These are phyloP conservation scores for Camellia japonica DNA, from an alignment of 148 eudicot genomes.

Conservation along the genomic window DNA sequence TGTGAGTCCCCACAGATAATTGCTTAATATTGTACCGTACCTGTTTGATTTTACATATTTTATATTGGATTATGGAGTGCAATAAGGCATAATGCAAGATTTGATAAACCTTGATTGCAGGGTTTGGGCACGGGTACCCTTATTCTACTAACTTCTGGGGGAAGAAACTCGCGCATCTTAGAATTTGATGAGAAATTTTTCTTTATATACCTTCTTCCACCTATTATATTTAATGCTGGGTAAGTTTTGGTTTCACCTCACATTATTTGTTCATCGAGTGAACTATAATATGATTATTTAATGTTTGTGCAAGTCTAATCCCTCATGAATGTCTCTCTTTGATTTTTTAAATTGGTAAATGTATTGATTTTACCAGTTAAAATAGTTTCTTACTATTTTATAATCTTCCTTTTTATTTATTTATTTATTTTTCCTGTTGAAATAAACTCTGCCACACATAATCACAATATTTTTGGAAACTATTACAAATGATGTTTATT, in stretches of 20 bases:
- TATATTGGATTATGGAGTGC: neutral
- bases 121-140: constrained; percentile 46
- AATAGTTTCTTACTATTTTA: constrained; percentile 1
- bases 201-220: constrained; percentile 67
- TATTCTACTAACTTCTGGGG: constrained; percentile 29
- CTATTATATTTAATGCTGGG: constrained; percentile 81
- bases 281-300: constrained; percentile 5
- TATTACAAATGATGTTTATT: no score
- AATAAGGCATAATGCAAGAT: neutral
- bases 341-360: neutral
- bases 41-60: no score
- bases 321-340: neutral
- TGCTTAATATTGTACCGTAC: no score
- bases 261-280: neutral
- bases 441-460: no score
- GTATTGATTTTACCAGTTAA: constrained; percentile 2
- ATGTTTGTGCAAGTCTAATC: neutral
- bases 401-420: no score
- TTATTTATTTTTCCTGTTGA: no score
- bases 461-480: no score
- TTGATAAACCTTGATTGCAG: constrained; percentile 25
- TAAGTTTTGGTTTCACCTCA: constrained; percentile 18
- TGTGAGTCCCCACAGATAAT: constrained; percentile 19
- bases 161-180: constrained; percentile 39
- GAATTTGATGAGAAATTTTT: constrained; percentile 58